Percentiles rank a stretch among this genome's conserved stretches.
phyloP scores from a whole-genome alignment of 495 filamentous ascomycete species.

The Mytilinidion resinicola region DNA sequence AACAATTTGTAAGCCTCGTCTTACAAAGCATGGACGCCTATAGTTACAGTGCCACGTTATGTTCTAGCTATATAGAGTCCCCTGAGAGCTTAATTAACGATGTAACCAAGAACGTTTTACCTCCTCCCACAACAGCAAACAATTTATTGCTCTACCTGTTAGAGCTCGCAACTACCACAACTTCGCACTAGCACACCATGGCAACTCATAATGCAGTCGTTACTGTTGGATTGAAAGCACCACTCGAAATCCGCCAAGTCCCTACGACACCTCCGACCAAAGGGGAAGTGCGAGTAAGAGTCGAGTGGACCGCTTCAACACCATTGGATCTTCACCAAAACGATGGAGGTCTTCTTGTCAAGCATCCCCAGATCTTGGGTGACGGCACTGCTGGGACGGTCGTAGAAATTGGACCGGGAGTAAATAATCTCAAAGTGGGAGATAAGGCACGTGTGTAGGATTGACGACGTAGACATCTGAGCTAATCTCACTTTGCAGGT shows the following conservation, averaged over 20 bases:
- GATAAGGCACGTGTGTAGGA: conserved; percentile 2
- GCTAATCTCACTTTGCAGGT: conserved; percentile 31
- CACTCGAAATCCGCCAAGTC: conserved; percentile 9
- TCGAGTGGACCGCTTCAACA: conserved; percentile 47
- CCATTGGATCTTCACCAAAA: conserved; percentile 51
- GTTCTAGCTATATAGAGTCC: no score
- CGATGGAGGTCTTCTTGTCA: conserved; percentile 44
- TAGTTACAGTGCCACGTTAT: no score
- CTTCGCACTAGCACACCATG: conserved; percentile 3
- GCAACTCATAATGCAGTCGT: conserved; percentile 17
- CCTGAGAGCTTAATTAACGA: no score
- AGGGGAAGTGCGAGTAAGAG: conserved; percentile 17
- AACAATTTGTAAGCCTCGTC: no score
- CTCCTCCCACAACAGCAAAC: no score
- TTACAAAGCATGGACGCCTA: no score
- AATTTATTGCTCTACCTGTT: no score
- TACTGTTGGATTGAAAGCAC: conserved; percentile 11
- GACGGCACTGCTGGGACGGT: conserved; percentile 42
- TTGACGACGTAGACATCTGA: no score
- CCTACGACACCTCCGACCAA: conserved; percentile 11
- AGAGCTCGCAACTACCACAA: no score
- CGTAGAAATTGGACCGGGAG: conserved; percentile 38
- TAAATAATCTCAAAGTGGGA: conserved; percentile 38
- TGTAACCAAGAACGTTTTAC: no score
- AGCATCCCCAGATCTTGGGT: conserved; percentile 35